Evolutionary conservation across 257 asterid genomes (phyloP).

Genomic region (Rauvolfia tetraphylla): DNA sequence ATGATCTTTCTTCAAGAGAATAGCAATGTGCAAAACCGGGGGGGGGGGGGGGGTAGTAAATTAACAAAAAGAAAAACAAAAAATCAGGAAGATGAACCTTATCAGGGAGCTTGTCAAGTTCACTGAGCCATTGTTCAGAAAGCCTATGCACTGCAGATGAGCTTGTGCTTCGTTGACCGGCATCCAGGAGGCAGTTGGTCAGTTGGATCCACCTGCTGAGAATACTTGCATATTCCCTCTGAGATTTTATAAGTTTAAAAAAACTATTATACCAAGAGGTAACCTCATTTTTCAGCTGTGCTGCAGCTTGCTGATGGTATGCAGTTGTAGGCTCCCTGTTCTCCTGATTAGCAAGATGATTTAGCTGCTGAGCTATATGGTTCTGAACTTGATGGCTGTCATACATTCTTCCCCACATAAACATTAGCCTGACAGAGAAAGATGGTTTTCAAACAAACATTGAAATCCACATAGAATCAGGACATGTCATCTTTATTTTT

Average conservation of each 20-base stretch:
- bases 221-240: conserved; percentile 53
- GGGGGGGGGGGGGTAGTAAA: too few relatives aligned
- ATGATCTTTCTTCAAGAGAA: neutral
- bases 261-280: conserved; percentile 64
- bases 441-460: conserved; percentile 1
- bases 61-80: neutral
- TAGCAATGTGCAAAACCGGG: neutral
- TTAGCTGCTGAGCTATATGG: conserved; percentile 59
- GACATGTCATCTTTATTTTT: neutral
- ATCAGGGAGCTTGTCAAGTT: conserved; percentile 58
- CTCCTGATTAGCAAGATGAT: conserved; percentile 48
- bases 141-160: conserved; percentile 36
- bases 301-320: conserved; percentile 65
- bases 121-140: conserved; percentile 51
- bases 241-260: conserved; percentile 57
- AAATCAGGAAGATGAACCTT: conserved; percentile 38
- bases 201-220: conserved; percentile 61
- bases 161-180: conserved; percentile 23
- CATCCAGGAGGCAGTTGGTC: conserved; percentile 36
- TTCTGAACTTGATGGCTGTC: conserved; percentile 67
- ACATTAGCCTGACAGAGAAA: conserved; percentile 45
- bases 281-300: conserved; percentile 76
- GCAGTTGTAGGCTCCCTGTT: conserved; percentile 51
- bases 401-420: conserved; percentile 71
- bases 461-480: neutral